Evolutionary conservation across 2,329 filamentous ascomycete genomes (phyloP), one percentile per base, ranked within the genome.

Genomic region (Sarocladium kiliense): DNA sequence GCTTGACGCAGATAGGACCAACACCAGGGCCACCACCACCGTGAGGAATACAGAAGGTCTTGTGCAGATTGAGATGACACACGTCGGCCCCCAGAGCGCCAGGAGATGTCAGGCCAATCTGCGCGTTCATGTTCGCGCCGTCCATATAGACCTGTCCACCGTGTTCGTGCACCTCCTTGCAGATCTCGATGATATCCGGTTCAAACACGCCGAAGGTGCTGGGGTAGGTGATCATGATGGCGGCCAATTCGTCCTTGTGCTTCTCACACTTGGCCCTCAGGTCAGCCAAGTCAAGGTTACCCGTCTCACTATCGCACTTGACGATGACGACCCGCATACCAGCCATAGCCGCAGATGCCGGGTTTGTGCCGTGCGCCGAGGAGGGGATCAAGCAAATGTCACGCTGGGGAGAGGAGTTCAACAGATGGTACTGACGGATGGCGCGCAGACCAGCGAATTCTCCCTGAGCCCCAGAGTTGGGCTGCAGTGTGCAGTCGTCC

Each of bases 121-220:
- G 93, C 18, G 93, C 93, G 68, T 97, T 97, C 91, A 97, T 94
- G 76, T 97, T 97, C 61, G 93, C 93, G 49, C 93, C 93, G 68
- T 97, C 93, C 93, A 97, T 97, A 77, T 97, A 97, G 16, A 97
- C 93, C 67, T 95, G 90, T 10, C 93, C 93, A 54, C 93, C 93
- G 66, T 95, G 77, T 60, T 88, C 73, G 74, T 97, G 93, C 18
- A 97, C 91, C 27, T 95, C 77, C 55, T 91, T 77, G 71, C 91
- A 96, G 16, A 87, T 91, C 66, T 88, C 83, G 76, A 91, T 94
- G 69, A 96, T 84, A 60, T 86, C 81, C 2, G 92, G 92, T 77
- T 97, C 93, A 66, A 96, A 97, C 27, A 97, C 90, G 68, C 93
- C 93, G 62, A 88, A 97, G 0, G 93, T 97, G 70, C 88, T 94